Base-by-base conservation (phyloP, 1,284 basidiomycete species). In the Cutaneotrichosporon spelunceum region DNA sequence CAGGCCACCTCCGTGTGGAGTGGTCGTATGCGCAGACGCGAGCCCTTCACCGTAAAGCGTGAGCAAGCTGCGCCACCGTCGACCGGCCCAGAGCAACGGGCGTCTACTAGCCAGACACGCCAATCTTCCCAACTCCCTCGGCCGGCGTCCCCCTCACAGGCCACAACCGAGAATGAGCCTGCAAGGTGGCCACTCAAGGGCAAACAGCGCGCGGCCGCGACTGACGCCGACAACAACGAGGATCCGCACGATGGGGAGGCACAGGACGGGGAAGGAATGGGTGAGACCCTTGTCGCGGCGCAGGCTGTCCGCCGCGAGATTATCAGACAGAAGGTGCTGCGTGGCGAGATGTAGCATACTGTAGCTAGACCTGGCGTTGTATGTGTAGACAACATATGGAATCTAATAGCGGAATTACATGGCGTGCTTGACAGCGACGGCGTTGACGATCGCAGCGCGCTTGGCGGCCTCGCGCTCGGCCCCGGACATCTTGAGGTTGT, bases 401-500 rank as follows among this genome's bases (percentile, higher is more conserved):
- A 48, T 48, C 21, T 48, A 48, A 33, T 33, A 11, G 8, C 13
- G 30, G 30, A 33, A 39, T 62, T 66, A 80, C 50, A 74, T 77
- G 55, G 91, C 89, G 55, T 82, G 85, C 77, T 93, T 93, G 84
- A 89, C 88, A 50, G 90, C 90, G 14, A 91, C 88, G 19, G 85
- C 82, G 68, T 88, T 90, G 27, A 84, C 80, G 11, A 89, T 87
- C 33, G 92, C 84, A 58, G 86, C 84, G 71, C 89, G 84, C 29
- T 78, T 82, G 61, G 87, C 85, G 24, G 73, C 74, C 0, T 57
- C 45, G 7, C 69, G 36, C 26, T 73, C 65, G 6, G 56, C 50
- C 9, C 50, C 56, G 64, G 16, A 58, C 53, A 62, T 82, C 69
- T 54, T 80, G 77, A 63, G 79, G 69, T 23, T 76, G 56, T 67